phyloP scores from a whole-genome alignment of 768 basidiomycete species.

The Tricholoma terreum region DNA sequence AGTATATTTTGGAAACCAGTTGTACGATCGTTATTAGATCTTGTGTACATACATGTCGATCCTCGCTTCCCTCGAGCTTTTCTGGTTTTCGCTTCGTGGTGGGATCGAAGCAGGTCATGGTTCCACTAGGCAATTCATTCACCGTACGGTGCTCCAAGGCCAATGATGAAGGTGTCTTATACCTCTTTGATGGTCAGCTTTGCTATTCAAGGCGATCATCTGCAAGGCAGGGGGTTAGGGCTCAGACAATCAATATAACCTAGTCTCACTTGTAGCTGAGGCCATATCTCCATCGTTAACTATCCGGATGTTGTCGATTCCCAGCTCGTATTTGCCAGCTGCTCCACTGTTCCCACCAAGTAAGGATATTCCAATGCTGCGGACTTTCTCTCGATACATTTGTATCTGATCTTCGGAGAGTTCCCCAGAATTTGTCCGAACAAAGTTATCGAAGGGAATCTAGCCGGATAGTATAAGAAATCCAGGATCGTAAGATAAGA shows the following conservation, averaged over 20 bases:
- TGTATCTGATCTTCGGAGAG: conserved; percentile 64
- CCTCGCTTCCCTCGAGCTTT: conserved; percentile 1
- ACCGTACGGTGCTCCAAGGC: background rate
- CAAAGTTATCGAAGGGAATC: conserved; percentile 80
- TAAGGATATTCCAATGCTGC: conserved; percentile 83
- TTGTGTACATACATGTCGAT: conserved; percentile 17
- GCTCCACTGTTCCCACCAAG: conserved; percentile 80
- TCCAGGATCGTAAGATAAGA: conserved; percentile 9
- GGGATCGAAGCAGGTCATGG: background rate
- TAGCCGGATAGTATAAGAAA: conserved; percentile 26
- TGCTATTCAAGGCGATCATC: background rate
- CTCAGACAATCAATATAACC: background rate
- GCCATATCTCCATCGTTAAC: conserved; percentile 69
- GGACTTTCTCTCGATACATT: conserved; percentile 74
- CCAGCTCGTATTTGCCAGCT: conserved; percentile 77
- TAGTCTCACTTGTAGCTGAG: conserved; percentile 21
- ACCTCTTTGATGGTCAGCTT: background rate
- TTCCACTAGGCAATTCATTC: background rate
- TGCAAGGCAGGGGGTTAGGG: background rate
- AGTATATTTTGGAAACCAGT: background rate
- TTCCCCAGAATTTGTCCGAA: conserved; percentile 72
- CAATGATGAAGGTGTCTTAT: background rate
- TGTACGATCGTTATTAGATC: background rate
- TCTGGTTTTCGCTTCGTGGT: background rate
- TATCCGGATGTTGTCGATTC: conserved; percentile 77